Percentiles rank a stretch among this genome's conserved stretches.
phyloP scores from a whole-genome alignment of 208 protist species.

The Acanthamoeba sp. region DNA sequence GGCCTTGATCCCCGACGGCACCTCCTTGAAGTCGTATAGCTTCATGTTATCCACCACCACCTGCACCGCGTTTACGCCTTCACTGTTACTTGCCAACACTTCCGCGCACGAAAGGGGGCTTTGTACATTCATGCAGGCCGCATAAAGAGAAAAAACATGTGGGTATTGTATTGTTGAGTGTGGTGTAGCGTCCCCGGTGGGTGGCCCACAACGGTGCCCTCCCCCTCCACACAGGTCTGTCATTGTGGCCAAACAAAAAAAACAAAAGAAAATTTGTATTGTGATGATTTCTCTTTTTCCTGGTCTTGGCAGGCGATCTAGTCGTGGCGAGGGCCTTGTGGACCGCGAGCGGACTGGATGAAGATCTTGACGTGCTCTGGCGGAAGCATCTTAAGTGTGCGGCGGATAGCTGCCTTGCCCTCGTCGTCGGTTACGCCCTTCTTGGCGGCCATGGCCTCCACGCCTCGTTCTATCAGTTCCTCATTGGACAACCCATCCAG shows the following conservation, averaged over 20 bases:
- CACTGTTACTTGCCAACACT: not conserved
- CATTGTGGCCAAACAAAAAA: too few species aligned
- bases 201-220: too few species aligned
- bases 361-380: constrained; percentile 33
- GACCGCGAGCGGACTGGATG: not conserved
- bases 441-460: constrained; percentile 26
- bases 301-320: too few species aligned
- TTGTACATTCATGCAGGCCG: not conserved
- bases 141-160: not conserved
- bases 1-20: not conserved
- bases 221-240: too few species aligned
- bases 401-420: constrained; percentile 4
- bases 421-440: constrained; percentile 29
- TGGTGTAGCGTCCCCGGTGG: too few species aligned
- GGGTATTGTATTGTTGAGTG: too few species aligned
- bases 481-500: not conserved
- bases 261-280: too few species aligned
- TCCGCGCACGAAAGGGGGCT: not conserved
- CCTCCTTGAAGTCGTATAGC: not conserved
- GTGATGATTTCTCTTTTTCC: not conserved
- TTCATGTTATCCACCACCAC: not conserved
- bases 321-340: not conserved
- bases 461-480: not conserved
- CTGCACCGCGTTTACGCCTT: not conserved
- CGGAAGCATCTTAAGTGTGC: not conserved